phyloP scores from a whole-genome alignment of 1,284 basidiomycete species.

The Apiotrichum siamense region DNA sequence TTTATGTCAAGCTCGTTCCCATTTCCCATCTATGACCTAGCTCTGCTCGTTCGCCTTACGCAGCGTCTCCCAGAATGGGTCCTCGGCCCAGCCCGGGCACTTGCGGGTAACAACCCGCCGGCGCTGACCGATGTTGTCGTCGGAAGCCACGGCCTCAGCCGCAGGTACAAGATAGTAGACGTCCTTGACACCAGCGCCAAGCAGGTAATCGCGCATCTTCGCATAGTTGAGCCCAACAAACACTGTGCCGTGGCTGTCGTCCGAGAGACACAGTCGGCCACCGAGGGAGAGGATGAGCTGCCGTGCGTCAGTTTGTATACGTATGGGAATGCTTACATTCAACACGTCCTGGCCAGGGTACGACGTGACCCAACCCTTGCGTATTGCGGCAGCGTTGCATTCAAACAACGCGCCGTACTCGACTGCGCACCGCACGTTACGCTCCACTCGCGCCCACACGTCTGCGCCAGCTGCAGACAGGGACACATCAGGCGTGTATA shows the following conservation, averaged over 20 bases:
- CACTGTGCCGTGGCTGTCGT: conserved; percentile 89
- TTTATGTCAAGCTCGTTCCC: too few species aligned
- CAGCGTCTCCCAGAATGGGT: conserved; percentile 26
- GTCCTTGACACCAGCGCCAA: conserved; percentile 56
- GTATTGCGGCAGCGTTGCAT: conserved; percentile 82
- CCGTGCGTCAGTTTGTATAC: neutral
- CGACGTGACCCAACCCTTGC: conserved; percentile 80
- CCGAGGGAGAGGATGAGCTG: conserved; percentile 63
- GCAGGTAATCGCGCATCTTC: conserved; percentile 63
- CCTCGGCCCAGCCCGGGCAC: conserved; percentile 19
- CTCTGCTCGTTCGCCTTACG: neutral
- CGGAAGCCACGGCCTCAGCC: conserved; percentile 28
- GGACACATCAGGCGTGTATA: conserved; percentile 61
- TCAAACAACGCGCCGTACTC: conserved; percentile 90
- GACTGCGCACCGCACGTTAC: conserved; percentile 71
- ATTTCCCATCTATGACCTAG: neutral
- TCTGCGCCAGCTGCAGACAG: conserved; percentile 49
- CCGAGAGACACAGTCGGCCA: conserved; percentile 80
- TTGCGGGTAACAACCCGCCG: conserved; percentile 26
- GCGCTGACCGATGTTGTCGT: conserved; percentile 49
- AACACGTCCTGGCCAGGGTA: conserved; percentile 79
- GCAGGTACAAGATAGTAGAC: conserved; percentile 59
- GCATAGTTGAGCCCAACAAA: conserved; percentile 83
- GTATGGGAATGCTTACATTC: conserved; percentile 52
- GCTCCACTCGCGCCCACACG: conserved; percentile 61